Base-by-base conservation (phyloP, 106 monocot species). In the Platanthera guangdongensis region DNA sequence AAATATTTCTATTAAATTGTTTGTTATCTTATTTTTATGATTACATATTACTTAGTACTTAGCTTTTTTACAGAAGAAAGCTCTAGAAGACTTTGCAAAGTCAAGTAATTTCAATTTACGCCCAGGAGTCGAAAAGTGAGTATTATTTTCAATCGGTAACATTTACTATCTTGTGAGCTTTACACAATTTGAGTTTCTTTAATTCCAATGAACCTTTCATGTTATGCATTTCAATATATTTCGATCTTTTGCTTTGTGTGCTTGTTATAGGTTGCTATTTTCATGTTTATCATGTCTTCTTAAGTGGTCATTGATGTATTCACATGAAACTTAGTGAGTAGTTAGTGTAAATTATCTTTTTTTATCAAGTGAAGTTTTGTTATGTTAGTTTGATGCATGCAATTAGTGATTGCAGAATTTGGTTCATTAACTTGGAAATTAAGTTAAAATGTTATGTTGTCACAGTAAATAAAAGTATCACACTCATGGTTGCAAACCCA, bases 61-160 rank as follows among this genome's bases (percentile, higher is more conserved):
- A 72, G 16, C 22, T 77, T 90, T 45, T 80, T 86, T 19, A 15
- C 89, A 97, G 97, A 46, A 67, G 64, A 86, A 87, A 77, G 87
- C 89, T 79, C 83, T 97, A 75, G 91, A 94, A 79, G 94, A 89
- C 25, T 81, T 84, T 86, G 84, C 78, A 2, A 68, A 79, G 52
- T 91, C 97, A 77, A 82, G 86, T 74, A 86, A 75, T 75, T 81
- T 94, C 51, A 78, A 89, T 72, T 82, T 93, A 76, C 91, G 91
- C 30, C 94, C 93, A 83, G 93, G 97, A 78, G 93, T 89, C 75
- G 91, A 97, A 65, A 81, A 80, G 97, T 89, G 62, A 21, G 18
- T 13, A 22, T 62, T 80, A 46, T 51, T 54, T 60, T 9, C 54
- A 5, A 54, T 68, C 52, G n/a, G 30, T 30, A 13, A 28, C 18